Percentiles rank a stretch among this genome's conserved stretches.
Conservation (phyloP, 352 stramenopile species). For the Globisporangium echinulatum region DNA sequence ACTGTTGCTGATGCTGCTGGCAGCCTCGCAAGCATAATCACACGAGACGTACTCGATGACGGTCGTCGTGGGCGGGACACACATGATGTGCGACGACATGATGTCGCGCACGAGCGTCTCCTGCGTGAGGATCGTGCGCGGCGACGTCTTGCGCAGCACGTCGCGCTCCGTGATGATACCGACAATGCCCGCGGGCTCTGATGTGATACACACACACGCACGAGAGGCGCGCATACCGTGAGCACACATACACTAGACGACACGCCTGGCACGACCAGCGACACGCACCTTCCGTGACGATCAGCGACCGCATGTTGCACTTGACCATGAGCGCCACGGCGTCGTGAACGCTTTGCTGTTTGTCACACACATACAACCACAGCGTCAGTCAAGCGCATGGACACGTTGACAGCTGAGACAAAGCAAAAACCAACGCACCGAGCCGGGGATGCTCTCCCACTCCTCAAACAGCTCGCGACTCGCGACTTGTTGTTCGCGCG, state of each 20-base stretch:
- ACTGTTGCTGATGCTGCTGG: neutral
- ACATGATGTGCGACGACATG: slow-evolving; percentile 86
- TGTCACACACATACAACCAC: neutral
- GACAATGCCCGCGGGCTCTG: slow-evolving; percentile 58
- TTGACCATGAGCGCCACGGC: slow-evolving; percentile 73
- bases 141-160: slow-evolving; percentile 70
- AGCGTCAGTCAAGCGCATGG: neutral
- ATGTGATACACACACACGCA: neutral
- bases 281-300: slow-evolving; percentile 59
- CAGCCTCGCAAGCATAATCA: too few species aligned
- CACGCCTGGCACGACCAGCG: neutral
- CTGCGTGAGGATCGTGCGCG: slow-evolving; percentile 32
- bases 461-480: slow-evolving; percentile 49
- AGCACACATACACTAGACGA: neutral
- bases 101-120: slow-evolving; percentile 67
- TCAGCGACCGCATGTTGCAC: slow-evolving; percentile 73
- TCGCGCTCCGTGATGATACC: slow-evolving; percentile 83
- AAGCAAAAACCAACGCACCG: slow-evolving; percentile 19
- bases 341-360: slow-evolving; percentile 71
- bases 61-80: slow-evolving; percentile 69
- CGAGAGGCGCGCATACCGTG: neutral
- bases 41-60: slow-evolving; percentile 68
- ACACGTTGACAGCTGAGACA: neutral
- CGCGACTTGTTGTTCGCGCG: slow-evolving; percentile 45
- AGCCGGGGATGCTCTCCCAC: slow-evolving; percentile 68